These are phyloP conservation scores for Chlorella sp. DNA, from an alignment of 139 green algal species.

Conservation along the genomic window DNA sequence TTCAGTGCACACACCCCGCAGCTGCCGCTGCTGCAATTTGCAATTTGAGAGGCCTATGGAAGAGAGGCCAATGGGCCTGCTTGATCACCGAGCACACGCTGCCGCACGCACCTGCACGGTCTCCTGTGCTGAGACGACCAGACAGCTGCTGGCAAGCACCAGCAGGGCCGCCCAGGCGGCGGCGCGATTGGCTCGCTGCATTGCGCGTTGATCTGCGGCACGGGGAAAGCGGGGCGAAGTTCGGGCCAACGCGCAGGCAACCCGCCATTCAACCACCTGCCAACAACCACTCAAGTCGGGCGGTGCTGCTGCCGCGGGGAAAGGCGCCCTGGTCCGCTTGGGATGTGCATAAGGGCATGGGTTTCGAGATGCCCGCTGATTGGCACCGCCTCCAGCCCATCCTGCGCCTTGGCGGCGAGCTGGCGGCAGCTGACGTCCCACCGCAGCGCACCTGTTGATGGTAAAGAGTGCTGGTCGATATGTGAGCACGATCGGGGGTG, in stretches of 20 bases:
- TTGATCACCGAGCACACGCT: too few relatives aligned
- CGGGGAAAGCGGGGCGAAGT: too few relatives aligned
- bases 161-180: neutral
- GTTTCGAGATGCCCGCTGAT: neutral
- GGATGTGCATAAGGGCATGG: neutral
- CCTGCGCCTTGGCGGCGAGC: too few relatives aligned
- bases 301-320: too few relatives aligned
- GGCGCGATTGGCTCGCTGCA: neutral
- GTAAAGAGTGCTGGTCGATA: too few relatives aligned
- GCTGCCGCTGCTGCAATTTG: too few relatives aligned
- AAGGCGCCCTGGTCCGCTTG: neutral
- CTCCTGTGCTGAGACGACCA: slow-evolving; percentile 1
- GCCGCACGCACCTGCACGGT: neutral
- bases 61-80: too few relatives aligned
- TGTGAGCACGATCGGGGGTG: too few relatives aligned
- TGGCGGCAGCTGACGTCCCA: too few relatives aligned
- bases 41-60: neutral
- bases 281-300: neutral
- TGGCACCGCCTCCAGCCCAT: too few relatives aligned
- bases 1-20: too few relatives aligned
- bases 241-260: neutral
- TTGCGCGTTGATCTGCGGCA: neutral
- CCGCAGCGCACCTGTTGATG: too few relatives aligned
- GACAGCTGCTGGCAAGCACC: neutral
- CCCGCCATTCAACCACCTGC: neutral